Base-by-base conservation (phyloP, 495 filamentous ascomycete species). In the Talaromyces wortmannii region DNA sequence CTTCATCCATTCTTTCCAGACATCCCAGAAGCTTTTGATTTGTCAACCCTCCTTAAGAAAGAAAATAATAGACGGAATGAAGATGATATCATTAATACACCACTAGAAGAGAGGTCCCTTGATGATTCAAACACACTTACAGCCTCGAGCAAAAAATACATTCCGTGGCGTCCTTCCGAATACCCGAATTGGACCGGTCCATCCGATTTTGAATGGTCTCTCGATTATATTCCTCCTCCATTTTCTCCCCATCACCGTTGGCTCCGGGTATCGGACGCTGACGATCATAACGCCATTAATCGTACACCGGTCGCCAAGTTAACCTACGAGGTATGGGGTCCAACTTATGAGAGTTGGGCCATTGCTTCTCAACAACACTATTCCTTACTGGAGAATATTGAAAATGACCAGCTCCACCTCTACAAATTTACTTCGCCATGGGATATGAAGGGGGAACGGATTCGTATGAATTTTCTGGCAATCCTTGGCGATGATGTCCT, bases 1-100 rank as follows among this genome's bases (percentile, higher is more conserved):
- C 67, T 74, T 40, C 66, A 73, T 49, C 63, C 74, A 7, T 78
- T 76, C 54, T 57, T 73, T 5, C 75, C 75, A 5, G 75, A 76
- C 48, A 15, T 40, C 11, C 50, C 40, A 23, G n/a, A 15, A 8
- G 44, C 2, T 3, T 10, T 46, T 10, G 44, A 46, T 15, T 16
- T 46, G 44, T 15, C 13, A 1, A 46, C 44, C 3, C 44, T 46
- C 17, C 44, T 16, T 3, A 23, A 16, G 7, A 3, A 46, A 23
- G 44, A 15, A 10, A 15, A 46, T 15, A 23, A 46, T 15, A 15
- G 17, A 23, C n/a, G 17, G 7, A 1, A 46, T 3, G 44, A 46
- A 3, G 3, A 46, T 8, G 44, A 10, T 5, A 40, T 40, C 2
- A 40, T 40, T 5, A 40, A 5, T 8, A 7, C 1, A 46, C 2